A percentile compares a stretch with the other conserved stretches of the same genome.
Conservation (phyloP, 2,329 filamentous ascomycete genomes). For the Pseudogymnoascus sp. region DNA sequence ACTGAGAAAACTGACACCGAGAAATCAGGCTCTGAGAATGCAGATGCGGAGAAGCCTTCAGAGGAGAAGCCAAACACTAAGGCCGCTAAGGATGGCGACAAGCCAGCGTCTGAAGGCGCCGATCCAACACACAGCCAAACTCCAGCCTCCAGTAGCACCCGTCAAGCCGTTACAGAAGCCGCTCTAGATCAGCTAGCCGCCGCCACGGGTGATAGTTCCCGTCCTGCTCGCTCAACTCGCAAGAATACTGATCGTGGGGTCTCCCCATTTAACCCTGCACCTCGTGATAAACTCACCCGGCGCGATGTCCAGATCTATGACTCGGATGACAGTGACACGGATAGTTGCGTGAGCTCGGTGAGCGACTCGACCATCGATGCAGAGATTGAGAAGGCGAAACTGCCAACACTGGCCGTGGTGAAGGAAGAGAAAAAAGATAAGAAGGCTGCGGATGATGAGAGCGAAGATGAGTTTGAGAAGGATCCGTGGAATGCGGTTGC, state of each 20-base stretch:
- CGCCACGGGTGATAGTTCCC: not conserved
- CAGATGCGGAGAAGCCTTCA: not conserved
- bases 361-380: conserved; percentile 2
- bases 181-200: not conserved
- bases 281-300: not conserved
- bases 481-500: conserved; percentile 58
- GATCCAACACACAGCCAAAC: not conserved
- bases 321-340: not conserved
- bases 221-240: not conserved
- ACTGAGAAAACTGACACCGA: conserved; percentile 26
- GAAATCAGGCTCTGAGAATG: conserved; percentile 24
- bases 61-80: conserved; percentile 27
- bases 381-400: conserved; percentile 1
- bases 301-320: not conserved
- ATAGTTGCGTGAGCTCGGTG: conserved; percentile 2
- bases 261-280: not conserved
- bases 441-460: conserved; percentile 31
- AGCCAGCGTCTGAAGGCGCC: conserved; percentile 14
- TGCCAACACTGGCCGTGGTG: not conserved
- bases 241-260: not conserved
- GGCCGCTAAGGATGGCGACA: conserved; percentile 17
- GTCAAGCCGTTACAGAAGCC: not conserved
- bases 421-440: conserved; percentile 8
- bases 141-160: not conserved
- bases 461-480: conserved; percentile 47